A percentile compares a stretch with the other conserved stretches of the same genome.
Evolutionary conservation across 768 basidiomycete species (phyloP).

Genomic region (Plicaturopsis crispa): DNA sequence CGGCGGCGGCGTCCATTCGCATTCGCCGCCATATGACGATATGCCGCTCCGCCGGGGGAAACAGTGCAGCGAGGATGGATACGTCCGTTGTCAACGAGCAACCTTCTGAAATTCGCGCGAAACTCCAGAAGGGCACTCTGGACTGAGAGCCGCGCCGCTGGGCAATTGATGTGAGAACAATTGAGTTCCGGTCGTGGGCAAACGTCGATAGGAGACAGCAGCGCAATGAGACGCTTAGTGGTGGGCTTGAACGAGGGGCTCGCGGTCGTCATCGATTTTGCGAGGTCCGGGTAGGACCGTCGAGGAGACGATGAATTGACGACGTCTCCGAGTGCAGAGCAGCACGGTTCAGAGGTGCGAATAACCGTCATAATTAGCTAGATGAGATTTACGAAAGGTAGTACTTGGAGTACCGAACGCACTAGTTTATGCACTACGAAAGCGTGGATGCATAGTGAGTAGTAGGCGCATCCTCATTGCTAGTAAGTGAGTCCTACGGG

Average conservation of each 20-base stretch:
- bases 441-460: too few relatives aligned
- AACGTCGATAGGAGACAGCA: slow-evolving; percentile 19
- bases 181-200: too few relatives aligned
- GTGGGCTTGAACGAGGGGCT: slow-evolving; percentile 26
- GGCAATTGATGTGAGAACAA: too few relatives aligned
- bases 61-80: slow-evolving; percentile 56
- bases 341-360: too few relatives aligned
- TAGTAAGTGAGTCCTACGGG: too few relatives aligned
- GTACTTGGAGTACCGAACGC: too few relatives aligned
- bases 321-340: slow-evolving; percentile 33
- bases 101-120: slow-evolving; percentile 70
- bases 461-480: too few relatives aligned
- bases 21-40: slow-evolving; percentile 65
- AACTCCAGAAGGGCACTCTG: slow-evolving; percentile 69
- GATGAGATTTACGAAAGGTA: too few relatives aligned
- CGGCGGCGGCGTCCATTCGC: slow-evolving; percentile 60
- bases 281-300: slow-evolving; percentile 36
- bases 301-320: slow-evolving; percentile 28
- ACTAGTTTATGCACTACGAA: too few relatives aligned
- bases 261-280: slow-evolving; percentile 19
- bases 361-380: too few relatives aligned
- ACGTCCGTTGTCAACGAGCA: slow-evolving; percentile 73
- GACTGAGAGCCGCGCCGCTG: too few relatives aligned
- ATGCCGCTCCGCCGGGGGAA: slow-evolving; percentile 63
- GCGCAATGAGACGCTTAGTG: slow-evolving; percentile 28